Evolutionary conservation across 768 basidiomycete species (phyloP).

Genomic region (Calvatia gigantea): DNA sequence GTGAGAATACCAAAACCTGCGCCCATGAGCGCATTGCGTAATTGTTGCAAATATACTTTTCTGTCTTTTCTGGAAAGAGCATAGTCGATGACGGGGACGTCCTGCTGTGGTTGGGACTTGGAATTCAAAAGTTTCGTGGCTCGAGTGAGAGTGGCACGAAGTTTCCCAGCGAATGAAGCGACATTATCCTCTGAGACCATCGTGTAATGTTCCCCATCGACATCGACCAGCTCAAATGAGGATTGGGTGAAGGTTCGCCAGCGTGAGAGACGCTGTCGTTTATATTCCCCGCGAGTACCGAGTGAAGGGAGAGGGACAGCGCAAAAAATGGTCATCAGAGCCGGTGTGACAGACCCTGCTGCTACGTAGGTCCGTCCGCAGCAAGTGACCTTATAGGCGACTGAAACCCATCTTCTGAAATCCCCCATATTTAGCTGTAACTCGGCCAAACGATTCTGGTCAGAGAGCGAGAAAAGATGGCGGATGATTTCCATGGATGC

Average conservation of each 20-base stretch:
- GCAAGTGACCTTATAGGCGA: not conserved
- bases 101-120: not conserved
- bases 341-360: not conserved
- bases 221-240: conserved; percentile 3
- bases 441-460: conserved; percentile 3
- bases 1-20: not conserved
- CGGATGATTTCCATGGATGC: not conserved
- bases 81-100: not conserved
- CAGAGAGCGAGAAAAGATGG: conserved; percentile 7
- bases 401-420: conserved; percentile 5
- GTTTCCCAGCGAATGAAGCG: conserved; percentile 1
- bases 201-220: conserved; percentile 5
- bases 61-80: not conserved
- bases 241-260: not conserved
- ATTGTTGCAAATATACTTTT: not conserved
- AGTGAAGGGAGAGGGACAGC: conserved; percentile 6
- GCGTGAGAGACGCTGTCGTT: not conserved
- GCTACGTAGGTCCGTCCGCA: conserved; percentile 5
- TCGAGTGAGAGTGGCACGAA: not conserved
- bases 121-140: not conserved
- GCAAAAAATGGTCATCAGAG: conserved; percentile 4
- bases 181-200: conserved; percentile 6
- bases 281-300: conserved; percentile 3
- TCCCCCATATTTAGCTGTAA: conserved; percentile 4
- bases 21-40: not conserved